Evolutionary conservation across 805 yeast genomes (phyloP), one percentile per base, ranked within the genome.

Genomic region (Candida taoyuanica): DNA sequence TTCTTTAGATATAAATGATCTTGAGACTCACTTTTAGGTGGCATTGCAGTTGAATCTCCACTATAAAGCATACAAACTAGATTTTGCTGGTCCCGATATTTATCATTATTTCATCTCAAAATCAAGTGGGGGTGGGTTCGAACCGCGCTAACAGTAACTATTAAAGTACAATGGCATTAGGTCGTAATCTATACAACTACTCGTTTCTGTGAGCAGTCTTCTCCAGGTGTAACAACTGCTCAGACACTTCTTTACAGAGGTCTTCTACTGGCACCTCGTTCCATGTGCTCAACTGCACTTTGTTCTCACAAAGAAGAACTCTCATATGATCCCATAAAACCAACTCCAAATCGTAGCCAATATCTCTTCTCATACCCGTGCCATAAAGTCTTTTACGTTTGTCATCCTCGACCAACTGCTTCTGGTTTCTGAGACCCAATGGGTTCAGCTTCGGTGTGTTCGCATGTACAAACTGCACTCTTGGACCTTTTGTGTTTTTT

Each of bases 241-340:
- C 34, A 9, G 23, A 17, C 4, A 44, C 31, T 20, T 40, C 44
- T 12, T 35, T 8, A 36, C 48, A 44, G 18, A 44, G n/a, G 15
- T 35, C 42, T 12, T 16, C 31, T 18, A 36, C 41, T 17, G 41
- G 35, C 6, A 15, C n/a, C 4, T 37, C 33, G 23, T 61, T 57
- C 49, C 70, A 74, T n/a, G 59, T 55, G 9, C 63, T 63, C 15
- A 76, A 49, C 5, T 67, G 47, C 15, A 74, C 44, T n/a, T 65
- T 30, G 17, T 24, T 14, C 33, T 71, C 74, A 50, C 83, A 76
- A 12, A 76, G 46, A 27, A 74, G 62, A 31, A 60, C 60, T 30
- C 65, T 59, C 79, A 76, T 74, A 37, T 67, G 68, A 27, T 59
- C 54, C 80, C 81, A 76, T 44, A 71, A 71, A 16, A 61, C 62